Evolutionary conservation across 2,329 filamentous ascomycete species (phyloP).

Genomic region (Colletotrichum sp.): DNA sequence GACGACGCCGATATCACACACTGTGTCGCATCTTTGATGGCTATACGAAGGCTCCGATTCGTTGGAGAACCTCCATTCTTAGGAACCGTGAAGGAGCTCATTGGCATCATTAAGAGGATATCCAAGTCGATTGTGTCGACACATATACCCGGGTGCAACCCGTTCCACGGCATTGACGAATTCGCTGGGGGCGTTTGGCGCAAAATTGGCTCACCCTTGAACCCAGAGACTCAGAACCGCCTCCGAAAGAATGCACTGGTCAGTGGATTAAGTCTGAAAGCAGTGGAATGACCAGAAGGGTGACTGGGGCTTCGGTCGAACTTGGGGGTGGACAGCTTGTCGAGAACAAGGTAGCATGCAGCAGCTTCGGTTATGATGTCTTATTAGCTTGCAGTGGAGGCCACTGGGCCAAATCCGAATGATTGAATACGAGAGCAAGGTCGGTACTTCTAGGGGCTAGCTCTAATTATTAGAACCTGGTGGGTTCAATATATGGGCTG

Average conservation of each 20-base stretch:
- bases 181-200: background rate
- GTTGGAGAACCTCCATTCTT: background rate
- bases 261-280: background rate
- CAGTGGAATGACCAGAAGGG: background rate
- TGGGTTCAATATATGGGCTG: background rate
- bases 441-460: background rate
- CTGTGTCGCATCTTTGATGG: background rate
- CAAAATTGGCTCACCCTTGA: background rate
- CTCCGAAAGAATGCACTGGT: background rate
- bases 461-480: background rate
- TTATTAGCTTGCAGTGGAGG: background rate
- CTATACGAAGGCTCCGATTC: background rate
- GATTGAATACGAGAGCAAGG: background rate
- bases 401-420: background rate
- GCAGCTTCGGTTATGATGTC: background rate
- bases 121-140: background rate
- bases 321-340: background rate
- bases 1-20: background rate
- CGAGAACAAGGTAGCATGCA: background rate
- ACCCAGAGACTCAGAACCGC: background rate
- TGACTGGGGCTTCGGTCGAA: background rate
- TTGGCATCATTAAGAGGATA: background rate
- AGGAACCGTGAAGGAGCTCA: background rate
- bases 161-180: background rate
- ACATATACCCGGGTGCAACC: background rate